A percentile compares a stretch with the other conserved stretches of the same genome.
Evolutionary conservation across 2,329 filamentous ascomycete genomes (phyloP).

Genomic region (Fusarium phyllophilum): DNA sequence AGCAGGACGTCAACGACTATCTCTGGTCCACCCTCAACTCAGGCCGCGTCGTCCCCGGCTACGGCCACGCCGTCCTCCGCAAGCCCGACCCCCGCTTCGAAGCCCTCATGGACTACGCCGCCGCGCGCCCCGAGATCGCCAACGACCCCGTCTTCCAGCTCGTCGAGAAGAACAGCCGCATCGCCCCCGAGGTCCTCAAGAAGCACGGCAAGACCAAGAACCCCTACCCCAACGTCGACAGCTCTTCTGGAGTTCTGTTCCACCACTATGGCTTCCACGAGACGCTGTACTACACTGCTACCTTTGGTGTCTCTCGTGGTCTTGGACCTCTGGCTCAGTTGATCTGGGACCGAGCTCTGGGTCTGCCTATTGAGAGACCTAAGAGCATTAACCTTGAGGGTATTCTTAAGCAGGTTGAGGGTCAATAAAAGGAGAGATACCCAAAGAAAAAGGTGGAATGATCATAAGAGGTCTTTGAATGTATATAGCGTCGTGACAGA

Average conservation of each 20-base stretch:
- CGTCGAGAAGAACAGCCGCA: conserved; percentile 90
- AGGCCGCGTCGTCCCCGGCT: conserved; percentile 92
- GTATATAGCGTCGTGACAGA: conserved; percentile 35
- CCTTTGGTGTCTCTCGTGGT: conserved; percentile 74
- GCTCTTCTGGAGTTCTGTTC: conserved; percentile 92
- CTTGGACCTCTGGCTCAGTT: conserved; percentile 92
- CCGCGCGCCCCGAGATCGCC: conserved; percentile 84
- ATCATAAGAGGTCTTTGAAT: conserved; percentile 31
- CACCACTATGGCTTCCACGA: conserved; percentile 98
- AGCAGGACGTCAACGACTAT: conserved; percentile 86
- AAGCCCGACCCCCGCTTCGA: conserved; percentile 98
- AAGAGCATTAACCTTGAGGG: conserved; percentile 97
- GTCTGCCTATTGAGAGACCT: conserved; percentile 94
- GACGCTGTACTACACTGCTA: conserved; percentile 90
- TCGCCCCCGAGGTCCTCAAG: conserved; percentile 89
- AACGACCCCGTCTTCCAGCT: conserved; percentile 91
- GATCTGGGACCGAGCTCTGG: conserved; percentile 94
- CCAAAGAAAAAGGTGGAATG: conserved; percentile 22
- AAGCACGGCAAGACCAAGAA: conserved; percentile 99
- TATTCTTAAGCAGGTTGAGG: conserved; percentile 74
- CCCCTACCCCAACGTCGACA: conserved; percentile 97
- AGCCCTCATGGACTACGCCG: conserved; percentile 95
- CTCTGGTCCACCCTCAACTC: conserved; percentile 94
- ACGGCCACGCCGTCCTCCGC: conserved; percentile 94
- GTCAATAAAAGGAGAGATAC: conserved; percentile 47